phyloP scores from a whole-genome alignment of 2,329 filamentous ascomycete genomes.

The Ciborinia camelliae region DNA sequence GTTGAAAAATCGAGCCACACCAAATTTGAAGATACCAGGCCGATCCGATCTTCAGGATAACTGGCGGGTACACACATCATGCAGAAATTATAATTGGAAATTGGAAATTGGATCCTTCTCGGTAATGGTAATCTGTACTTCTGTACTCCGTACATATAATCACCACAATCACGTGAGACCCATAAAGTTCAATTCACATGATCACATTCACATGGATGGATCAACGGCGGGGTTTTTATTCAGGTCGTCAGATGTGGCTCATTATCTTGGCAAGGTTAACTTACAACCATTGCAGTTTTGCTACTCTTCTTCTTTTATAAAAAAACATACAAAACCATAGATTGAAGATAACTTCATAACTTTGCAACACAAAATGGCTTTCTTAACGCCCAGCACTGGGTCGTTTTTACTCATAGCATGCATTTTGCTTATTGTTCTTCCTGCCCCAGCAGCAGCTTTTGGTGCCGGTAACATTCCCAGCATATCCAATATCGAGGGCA shows the following conservation, averaged over 20 bases:
- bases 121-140: too few relatives aligned
- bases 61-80: too few relatives aligned
- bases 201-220: not conserved
- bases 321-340: not conserved
- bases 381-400: constrained; percentile 24
- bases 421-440: constrained; percentile 55
- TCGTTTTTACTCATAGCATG: constrained; percentile 47
- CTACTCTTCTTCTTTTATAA: not conserved
- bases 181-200: not conserved
- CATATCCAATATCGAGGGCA: constrained; percentile 55
- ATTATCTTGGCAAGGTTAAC: not conserved
- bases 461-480: constrained; percentile 71
- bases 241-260: constrained; percentile 19
- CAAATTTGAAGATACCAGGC: not conserved
- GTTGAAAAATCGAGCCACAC: not conserved
- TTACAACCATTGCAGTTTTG: not conserved
- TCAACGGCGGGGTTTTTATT: constrained; percentile 12
- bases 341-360: not conserved
- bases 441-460: constrained; percentile 57
- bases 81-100: too few relatives aligned
- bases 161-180: too few relatives aligned
- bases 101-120: too few relatives aligned
- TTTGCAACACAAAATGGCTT: constrained; percentile 28
- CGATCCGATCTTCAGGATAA: not conserved
- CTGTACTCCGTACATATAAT: too few relatives aligned